Evolutionary conservation across 1,284 basidiomycete genomes (phyloP), one percentile per base, ranked within the genome.

Genomic region (Xerocomus cyaneibrunnescens): DNA sequence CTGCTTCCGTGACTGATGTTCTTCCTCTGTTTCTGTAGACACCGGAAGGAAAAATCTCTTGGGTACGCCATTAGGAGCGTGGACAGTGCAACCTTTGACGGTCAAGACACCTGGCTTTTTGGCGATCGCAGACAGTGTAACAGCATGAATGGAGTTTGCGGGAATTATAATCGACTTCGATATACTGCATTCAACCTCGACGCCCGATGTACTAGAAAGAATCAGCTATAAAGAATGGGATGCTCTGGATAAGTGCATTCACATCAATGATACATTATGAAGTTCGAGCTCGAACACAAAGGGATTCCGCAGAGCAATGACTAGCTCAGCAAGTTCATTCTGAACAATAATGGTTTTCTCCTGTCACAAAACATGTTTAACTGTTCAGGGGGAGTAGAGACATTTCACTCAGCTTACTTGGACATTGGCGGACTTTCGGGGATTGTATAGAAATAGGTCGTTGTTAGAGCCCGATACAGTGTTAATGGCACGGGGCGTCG

Each of bases 221-320:
- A 38, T 55, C 41, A 51, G 48, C 39, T 31, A 56, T 40, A 30
- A 38, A 45, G 19, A 37, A 30, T 32, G n/a, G n/a, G n/a, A 47
- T 23, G 16, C 19, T 14, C 25, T 2, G 14, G 17, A 42, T 28
- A 30, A 31, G 17, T 7, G 3, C 36, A 65, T 74, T 59, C 61
- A 94, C 94, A 92, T 89, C 9, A 98, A 74, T 10, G 84, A 81
- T 28, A 98, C 66, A 56, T 83, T 85, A 54, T 91, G 84, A 23
- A 98, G 69, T 54, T 97, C 92, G 10, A 99, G 76, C 54, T 94
- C 91, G 67, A 98, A 94, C 1, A 89, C 81, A 63, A 90, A 96
- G 0, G 93, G 91, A 65, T 99, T 99, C 54, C 85, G 81, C n/a
- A 99, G 72, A 10, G 89, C 88, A 27, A 98, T 77, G 25, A 86